Evolutionary conservation across 805 yeast species (phyloP), one percentile per base, ranked within the genome.

Genomic region (Cyberlindnera saturnus): DNA sequence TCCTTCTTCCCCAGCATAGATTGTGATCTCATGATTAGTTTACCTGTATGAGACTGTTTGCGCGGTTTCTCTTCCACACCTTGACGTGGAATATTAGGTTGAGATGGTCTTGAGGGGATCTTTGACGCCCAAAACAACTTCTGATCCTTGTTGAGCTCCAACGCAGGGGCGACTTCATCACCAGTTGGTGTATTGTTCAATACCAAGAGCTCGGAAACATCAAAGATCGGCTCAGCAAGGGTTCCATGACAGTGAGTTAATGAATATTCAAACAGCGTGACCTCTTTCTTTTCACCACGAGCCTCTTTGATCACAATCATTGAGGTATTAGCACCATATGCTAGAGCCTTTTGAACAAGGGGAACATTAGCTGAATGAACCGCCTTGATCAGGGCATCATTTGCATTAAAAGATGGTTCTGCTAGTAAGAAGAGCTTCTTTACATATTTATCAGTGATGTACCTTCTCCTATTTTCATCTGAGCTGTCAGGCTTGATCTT

Each of bases 361-460:
- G 58, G 53, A n/a, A 74, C 57, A 42, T 77, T 70, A 37, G 79
- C 75, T 20, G 67, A 61, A 41, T 74, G 76, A 3, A 81, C 68
- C 0, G 81, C 77, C 44, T 70, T 70, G n/a, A 81, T 67, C 28
- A 81, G 55, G 2, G 62, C 53, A 38, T 66, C 67, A 42, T 67
- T 63, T 6, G 61, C 53, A 26, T 48, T 46, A 34, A 50, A 49
- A 9, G 33, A 36, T 1, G 42, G 36, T 2, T 45, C 50, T 5
- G 11, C 16, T 1, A 13, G 49, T 11, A 74, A 65, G 54, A 61
- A 89, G 34, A 62, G 66, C 59, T 75, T 77, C 5, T 62, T 64
- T 20, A 70, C 68, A 57, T 90, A 90, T 62, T 90, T 90, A 34
- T 73, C 68, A 7, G 71, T 71, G 38, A 87, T 81, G 56, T 73